Conservation (phyloP, 208 protist species). For the Balamuthia mandrillaris region DNA sequence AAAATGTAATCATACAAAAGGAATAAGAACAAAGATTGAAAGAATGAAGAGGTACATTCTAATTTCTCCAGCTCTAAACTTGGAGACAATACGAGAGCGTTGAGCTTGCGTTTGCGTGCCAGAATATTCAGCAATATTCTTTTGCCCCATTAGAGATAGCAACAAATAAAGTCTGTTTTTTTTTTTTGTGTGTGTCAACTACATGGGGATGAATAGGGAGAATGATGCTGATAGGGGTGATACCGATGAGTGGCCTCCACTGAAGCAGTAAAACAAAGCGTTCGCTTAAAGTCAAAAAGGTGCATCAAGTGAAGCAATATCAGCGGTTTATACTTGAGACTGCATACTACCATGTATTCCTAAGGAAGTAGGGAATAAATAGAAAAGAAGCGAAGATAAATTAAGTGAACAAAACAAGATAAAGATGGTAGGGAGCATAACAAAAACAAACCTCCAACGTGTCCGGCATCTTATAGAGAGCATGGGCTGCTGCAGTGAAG, state of each 20-base stretch:
- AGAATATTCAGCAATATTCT: constrained; percentile 52
- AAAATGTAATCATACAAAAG: neutral
- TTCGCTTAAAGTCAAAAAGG: constrained; percentile 1
- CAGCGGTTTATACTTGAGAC: constrained; percentile 46
- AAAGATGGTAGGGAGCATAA: too few species aligned
- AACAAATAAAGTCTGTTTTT: constrained; percentile 42
- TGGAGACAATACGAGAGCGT: constrained; percentile 25
- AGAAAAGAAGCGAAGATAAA: neutral
- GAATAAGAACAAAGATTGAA: neutral
- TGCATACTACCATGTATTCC: constrained; percentile 53
- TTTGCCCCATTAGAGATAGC: constrained; percentile 44
- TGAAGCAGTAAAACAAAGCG: constrained; percentile 63
- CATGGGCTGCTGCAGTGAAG: constrained; percentile 43
- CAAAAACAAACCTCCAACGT: constrained; percentile 55
- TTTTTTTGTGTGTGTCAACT: neutral
- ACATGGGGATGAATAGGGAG: neutral
- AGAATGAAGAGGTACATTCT: neutral
- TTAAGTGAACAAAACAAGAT: neutral
- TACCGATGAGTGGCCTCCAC: constrained; percentile 53
- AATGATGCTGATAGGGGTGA: neutral
- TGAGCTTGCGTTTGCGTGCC: neutral
- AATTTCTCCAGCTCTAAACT: constrained; percentile 1
- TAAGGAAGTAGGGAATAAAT: neutral
- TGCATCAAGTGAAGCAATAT: constrained; percentile 15
- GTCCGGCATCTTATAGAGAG: constrained; percentile 55